These are phyloP conservation scores for Malassezia yamatoensis DNA, from an alignment of 1,284 basidiomycete genomes.

Conservation along the genomic window DNA sequence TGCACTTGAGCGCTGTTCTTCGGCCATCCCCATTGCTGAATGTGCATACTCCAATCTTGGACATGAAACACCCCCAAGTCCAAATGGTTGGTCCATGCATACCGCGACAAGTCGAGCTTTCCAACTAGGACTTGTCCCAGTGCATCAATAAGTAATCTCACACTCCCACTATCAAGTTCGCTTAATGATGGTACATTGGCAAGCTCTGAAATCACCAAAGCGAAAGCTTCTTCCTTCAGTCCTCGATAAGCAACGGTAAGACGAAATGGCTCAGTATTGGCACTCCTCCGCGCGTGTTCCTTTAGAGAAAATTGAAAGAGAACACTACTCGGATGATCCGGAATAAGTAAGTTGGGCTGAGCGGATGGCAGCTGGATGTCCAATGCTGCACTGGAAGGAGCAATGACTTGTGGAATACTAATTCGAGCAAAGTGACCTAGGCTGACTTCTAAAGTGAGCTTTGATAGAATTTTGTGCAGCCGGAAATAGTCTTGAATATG, in stretches of 20 bases:
- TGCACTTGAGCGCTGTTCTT: not conserved
- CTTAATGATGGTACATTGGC: not conserved
- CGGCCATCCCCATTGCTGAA: conserved; percentile 10
- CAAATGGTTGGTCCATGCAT: not conserved
- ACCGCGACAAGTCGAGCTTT: not conserved
- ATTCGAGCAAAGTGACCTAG: not conserved
- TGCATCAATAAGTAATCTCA: not conserved
- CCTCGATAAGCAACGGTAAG: conserved; percentile 27
- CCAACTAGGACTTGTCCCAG: not conserved
- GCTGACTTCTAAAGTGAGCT: conserved; percentile 6
- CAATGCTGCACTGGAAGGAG: not conserved
- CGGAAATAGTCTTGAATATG: conserved; percentile 48
- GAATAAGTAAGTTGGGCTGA: conserved; percentile 19
- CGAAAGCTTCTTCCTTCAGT: conserved; percentile 26
- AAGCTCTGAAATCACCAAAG: conserved; percentile 4
- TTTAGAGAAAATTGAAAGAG: conserved; percentile 26
- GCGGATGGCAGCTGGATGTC: not conserved
- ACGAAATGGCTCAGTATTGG: conserved; percentile 15
- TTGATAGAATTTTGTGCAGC: conserved; percentile 22
- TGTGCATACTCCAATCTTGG: not conserved
- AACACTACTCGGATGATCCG: conserved; percentile 30
- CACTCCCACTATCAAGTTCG: conserved; percentile 17
- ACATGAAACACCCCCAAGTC: not conserved
- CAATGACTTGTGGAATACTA: not conserved
- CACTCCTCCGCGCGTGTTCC: not conserved